A percentile compares a stretch with the other conserved stretches of the same genome.
Evolutionary conservation across 306 rosid genomes (phyloP).

Genomic region (Echinosophora koreensis): DNA sequence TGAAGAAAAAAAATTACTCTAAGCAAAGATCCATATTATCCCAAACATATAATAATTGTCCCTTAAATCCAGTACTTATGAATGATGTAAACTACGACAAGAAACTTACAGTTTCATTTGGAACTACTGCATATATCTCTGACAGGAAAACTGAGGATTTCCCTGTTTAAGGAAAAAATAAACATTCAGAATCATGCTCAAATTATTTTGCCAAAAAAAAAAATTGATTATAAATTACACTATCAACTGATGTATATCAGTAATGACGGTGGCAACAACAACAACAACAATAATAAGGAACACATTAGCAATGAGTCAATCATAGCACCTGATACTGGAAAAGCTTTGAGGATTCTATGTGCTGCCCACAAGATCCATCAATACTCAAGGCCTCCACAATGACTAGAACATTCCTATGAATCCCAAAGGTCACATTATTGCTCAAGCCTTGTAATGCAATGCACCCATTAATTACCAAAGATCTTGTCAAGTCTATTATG

Average conservation of each 20-base stretch:
- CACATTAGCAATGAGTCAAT: neutral
- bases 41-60: too few species aligned
- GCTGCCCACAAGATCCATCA: slow-evolving; percentile 72
- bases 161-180: slow-evolving; percentile 52
- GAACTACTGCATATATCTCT: too few species aligned
- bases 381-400: slow-evolving; percentile 76
- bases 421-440: slow-evolving; percentile 46
- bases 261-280: too few species aligned
- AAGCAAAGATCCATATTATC: too few species aligned
- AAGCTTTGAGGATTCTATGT: slow-evolving; percentile 67
- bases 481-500: neutral
- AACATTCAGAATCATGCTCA: slow-evolving; percentile 16
- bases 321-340: slow-evolving; percentile 69
- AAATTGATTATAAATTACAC: neutral
- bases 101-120: too few species aligned
- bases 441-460: slow-evolving; percentile 39
- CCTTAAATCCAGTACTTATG: too few species aligned
- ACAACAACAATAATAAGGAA: slow-evolving; percentile 36
- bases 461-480: slow-evolving; percentile 6
- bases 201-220: too few species aligned
- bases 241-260: neutral
- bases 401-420: slow-evolving; percentile 74
- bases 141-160: slow-evolving; percentile 65
- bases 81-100: too few species aligned
- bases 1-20: too few species aligned